These are phyloP conservation scores for Pleurotus djamor DNA, from an alignment of 768 basidiomycete species.

Conservation along the genomic window DNA sequence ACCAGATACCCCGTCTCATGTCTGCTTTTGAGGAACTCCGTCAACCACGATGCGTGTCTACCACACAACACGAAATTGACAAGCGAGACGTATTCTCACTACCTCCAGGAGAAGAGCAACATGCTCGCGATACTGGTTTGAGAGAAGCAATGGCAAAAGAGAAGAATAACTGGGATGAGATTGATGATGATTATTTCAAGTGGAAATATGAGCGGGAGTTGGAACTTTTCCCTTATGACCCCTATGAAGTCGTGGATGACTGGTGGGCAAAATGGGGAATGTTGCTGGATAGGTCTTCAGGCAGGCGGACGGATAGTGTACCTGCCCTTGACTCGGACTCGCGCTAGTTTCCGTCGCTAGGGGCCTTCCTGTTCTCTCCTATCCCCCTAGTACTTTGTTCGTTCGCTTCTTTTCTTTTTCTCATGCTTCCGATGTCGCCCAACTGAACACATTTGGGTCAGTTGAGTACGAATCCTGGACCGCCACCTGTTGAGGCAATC, in stretches of 20 bases:
- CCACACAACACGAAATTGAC: slow-evolving; percentile 40
- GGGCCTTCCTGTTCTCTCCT: too few relatives aligned
- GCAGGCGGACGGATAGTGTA: too few relatives aligned
- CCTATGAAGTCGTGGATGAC: slow-evolving; percentile 56
- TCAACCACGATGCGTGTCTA: slow-evolving; percentile 43
- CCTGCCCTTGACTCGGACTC: too few relatives aligned
- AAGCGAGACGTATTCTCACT: slow-evolving; percentile 44
- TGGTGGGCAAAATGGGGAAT: slow-evolving; percentile 58
- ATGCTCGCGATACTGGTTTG: slow-evolving; percentile 40
- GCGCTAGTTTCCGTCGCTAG: too few relatives aligned
- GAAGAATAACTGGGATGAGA: slow-evolving; percentile 28
- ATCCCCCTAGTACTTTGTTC: too few relatives aligned
- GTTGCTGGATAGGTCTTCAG: too few relatives aligned
- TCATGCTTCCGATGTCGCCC: too few relatives aligned
- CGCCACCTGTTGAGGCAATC: too few relatives aligned
- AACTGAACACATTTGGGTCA: too few relatives aligned
- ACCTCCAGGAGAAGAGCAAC: slow-evolving; percentile 39
- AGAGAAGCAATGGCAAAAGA: slow-evolving; percentile 28
- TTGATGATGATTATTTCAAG: slow-evolving; percentile 43
- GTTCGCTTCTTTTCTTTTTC: too few relatives aligned
- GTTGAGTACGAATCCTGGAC: too few relatives aligned
- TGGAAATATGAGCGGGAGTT: slow-evolving; percentile 53
- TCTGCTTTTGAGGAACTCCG: slow-evolving; percentile 59
- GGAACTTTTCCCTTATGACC: slow-evolving; percentile 47
- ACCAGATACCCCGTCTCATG: slow-evolving; percentile 50